Percentiles rank a stretch among this genome's conserved stretches.
Conservation (phyloP, 2,329 filamentous ascomycete genomes). For the Xylariaceae sp. region DNA sequence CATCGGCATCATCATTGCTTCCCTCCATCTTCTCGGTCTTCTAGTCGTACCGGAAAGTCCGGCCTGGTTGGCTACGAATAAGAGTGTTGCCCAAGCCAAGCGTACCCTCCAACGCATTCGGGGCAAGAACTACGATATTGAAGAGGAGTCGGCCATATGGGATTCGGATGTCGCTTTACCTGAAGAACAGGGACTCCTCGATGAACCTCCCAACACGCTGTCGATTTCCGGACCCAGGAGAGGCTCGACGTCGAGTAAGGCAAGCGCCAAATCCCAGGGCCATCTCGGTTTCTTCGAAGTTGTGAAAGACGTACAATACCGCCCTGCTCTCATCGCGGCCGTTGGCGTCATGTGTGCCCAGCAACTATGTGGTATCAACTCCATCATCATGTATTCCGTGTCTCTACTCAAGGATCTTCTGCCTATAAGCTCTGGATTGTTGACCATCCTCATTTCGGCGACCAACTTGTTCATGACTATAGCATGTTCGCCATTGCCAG, state of each 20-base stretch:
- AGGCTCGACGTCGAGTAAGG: conserved; percentile 22
- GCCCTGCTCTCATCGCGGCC: conserved; percentile 73
- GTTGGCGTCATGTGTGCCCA: conserved; percentile 89
- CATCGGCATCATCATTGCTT: conserved; percentile 62
- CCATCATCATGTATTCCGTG: conserved; percentile 97
- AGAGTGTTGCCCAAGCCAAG: conserved; percentile 55
- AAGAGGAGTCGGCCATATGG: conserved; percentile 65
- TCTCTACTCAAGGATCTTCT: conserved; percentile 77
- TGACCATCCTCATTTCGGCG: conserved; percentile 82
- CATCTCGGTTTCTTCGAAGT: conserved; percentile 61
- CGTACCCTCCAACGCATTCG: conserved; percentile 69
- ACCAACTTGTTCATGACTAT: conserved; percentile 82
- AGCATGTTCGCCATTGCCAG: conserved; percentile 75
- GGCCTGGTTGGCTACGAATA: conserved; percentile 72
- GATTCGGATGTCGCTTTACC: conserved; percentile 37
- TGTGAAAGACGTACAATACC: conserved; percentile 59
- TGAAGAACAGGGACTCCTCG: conserved; percentile 68
- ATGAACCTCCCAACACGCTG: conserved; percentile 28
- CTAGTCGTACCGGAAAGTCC: conserved; percentile 80
- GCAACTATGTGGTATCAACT: conserved; percentile 92
- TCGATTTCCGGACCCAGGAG: conserved; percentile 21
- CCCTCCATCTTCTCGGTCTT: conserved; percentile 64
- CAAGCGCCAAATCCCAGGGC: conserved; percentile 22
- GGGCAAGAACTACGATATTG: conserved; percentile 61
- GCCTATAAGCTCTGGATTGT: conserved; percentile 70